Evolutionary conservation across 1,284 basidiomycete species (phyloP), one percentile per base, ranked within the genome.

Genomic region (Caloboletus inedulis): DNA sequence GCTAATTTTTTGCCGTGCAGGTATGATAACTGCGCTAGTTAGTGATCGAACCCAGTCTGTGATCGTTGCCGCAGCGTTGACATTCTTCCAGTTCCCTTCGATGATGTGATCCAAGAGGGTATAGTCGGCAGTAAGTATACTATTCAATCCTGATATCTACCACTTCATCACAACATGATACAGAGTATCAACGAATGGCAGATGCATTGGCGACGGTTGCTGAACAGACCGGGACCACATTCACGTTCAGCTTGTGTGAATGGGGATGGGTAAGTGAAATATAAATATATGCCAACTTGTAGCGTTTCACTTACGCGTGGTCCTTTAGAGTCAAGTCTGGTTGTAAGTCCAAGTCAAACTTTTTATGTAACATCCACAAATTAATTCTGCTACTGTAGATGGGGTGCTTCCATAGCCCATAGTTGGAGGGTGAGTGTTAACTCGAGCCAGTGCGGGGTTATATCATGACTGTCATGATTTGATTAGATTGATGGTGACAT

Each of bases 1-100:
- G 3, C 21, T 62, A 10, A 57, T 13, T 30, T 35, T 23, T 35
- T 43, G 35, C 31, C 25, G 13, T 14, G 19, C 49, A 82, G 79
- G 62, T 81, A 80, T 57, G 79, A 82, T 57, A 82, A 82, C 55
- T 83, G 81, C 50, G 77, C 77, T 39, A 64, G 62, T 64, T 4
- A 62, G 62, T 55, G 29, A 36, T 43, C 16, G 1, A 1, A 12
- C 16, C 1, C 30, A 33, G 0, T 23, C 3, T 8, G 4, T 8
- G 12, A 13, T 36, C 7, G 10, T 21, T 44, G 10, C 21, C 13
- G 45, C 14, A 19, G 27, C 8, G 3, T 14, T 68, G 50, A 68
- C 34, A 19, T 21, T 30, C 14, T 18, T 25, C 16, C 7, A 64
- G 79, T 81, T 47, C 79, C 80, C 2, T 81, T 73, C 41, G 79